Evolutionary conservation across 208 protist genomes (phyloP).

Genomic region (Leishmania tarentolae): DNA sequence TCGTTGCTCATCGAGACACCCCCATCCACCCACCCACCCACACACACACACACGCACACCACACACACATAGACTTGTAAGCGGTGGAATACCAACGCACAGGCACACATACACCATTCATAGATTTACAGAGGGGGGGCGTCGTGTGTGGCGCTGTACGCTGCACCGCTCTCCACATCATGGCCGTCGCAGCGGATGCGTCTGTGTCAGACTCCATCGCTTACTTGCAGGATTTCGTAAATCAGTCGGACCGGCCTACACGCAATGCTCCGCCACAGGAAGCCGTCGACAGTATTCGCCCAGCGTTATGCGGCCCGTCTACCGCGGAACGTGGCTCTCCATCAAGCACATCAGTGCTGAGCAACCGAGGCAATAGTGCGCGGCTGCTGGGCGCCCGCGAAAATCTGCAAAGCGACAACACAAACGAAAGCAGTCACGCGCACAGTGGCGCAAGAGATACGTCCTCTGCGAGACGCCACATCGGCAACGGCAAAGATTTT

Average conservation of each 20-base stretch:
- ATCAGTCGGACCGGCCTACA: neutral
- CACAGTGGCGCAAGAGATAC: neutral
- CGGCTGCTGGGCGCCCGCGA: neutral
- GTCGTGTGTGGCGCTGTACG: neutral
- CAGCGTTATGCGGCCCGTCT: neutral
- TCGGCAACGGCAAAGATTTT: neutral
- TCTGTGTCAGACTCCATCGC: conserved; percentile 38
- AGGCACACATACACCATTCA: neutral
- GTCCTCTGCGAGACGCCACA: neutral
- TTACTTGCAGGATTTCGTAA: conserved; percentile 31
- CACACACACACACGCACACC: no score
- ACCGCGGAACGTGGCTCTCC: neutral
- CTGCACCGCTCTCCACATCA: neutral
- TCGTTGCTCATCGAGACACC: neutral
- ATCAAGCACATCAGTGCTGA: neutral
- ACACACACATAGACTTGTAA: neutral
- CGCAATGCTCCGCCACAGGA: neutral
- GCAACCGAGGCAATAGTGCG: conserved; percentile 1
- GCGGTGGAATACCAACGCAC: neutral
- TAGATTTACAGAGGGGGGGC: neutral
- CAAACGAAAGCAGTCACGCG: neutral
- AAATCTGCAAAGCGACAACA: neutral
- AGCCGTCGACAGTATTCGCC: no score
- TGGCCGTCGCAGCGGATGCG: conserved; percentile 12
- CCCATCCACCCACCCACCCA: no score